Base-by-base conservation (phyloP, 169 alveolate species). In the Plasmodium blacklocki region DNA sequence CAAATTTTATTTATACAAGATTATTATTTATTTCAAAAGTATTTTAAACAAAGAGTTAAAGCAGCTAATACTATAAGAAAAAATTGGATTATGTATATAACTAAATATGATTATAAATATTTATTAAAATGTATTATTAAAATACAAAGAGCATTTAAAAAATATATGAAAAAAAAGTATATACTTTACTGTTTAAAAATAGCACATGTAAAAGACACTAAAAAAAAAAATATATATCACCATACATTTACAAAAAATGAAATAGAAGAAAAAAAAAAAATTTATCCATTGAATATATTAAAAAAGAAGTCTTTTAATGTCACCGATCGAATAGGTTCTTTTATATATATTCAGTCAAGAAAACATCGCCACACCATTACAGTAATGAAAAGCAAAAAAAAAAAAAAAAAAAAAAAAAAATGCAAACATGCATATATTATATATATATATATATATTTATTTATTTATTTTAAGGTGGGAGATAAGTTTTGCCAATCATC, bases 81-180 rank as follows among this genome's bases (percentile, higher is more conserved):
- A 59, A 58, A 83, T 43, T 83, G 91, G 91, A 47, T 70, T 14
- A 39, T 49, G 52, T 83, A 83, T 59, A 83, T 83, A 8, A 83
- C 74, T n/a, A 83, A 49, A 83, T 83, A 60, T 3, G 91, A 83
- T 45, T 83, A 83, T 23, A 32, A 58, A 56, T 83, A 83, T 26
- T 83, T 83, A 7, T 50, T 72, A 23, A 70, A 21, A 21, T 19
- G 54, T 52, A 39, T 83, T 29, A 56, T 67, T 19, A 70, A 56
- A 83, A 83, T 83, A 43, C 91, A 83, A 64, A 39, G 74, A n/a
- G 91, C 91, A 19, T 71, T 83, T 29, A 58, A 66, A 59, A 83
- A 26, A 29, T 83, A 83, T 54, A 83, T 83, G 85, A 67, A 83
- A 62, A 73, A 56, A 19, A 83, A 83, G 68, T 83, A 83, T 9